Percentiles rank a stretch among this genome's conserved stretches.
These are phyloP conservation scores for Eucalyptus brandiana DNA, from an alignment of 345 rosid genomes.

Conservation along the genomic window DNA sequence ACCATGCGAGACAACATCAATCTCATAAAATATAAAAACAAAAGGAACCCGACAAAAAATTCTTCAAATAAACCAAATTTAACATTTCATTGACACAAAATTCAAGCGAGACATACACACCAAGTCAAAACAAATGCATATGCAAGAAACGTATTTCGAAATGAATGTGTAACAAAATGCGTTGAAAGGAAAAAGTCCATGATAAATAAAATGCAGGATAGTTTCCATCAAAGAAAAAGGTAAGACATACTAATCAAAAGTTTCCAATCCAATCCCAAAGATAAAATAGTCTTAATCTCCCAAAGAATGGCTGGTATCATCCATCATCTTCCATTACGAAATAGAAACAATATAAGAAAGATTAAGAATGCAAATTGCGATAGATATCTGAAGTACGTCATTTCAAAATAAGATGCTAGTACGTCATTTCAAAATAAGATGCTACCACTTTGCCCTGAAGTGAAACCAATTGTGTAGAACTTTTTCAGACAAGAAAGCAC, in stretches of 20 bases:
- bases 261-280: background rate
- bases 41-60: background rate
- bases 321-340: background rate
- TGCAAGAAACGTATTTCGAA: background rate
- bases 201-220: background rate
- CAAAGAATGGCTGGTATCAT: background rate
- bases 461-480: too few species aligned
- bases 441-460: too few species aligned
- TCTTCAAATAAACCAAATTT: too few species aligned
- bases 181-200: background rate
- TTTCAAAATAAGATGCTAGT: too few species aligned
- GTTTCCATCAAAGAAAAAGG: background rate
- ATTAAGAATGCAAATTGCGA: background rate
- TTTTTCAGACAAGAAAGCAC: too few species aligned
- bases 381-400: background rate
- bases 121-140: background rate
- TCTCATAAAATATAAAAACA: background rate
- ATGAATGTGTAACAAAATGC: background rate
- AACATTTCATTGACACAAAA: too few species aligned
- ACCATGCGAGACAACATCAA: too few species aligned
- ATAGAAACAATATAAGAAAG: background rate
- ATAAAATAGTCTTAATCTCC: background rate
- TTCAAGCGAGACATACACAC: background rate
- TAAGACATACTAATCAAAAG: too few species aligned
- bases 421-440: background rate